Evolutionary conservation across 1,139 yeast species (phyloP).

Genomic region (Geotrichum cucujoidarum): DNA sequence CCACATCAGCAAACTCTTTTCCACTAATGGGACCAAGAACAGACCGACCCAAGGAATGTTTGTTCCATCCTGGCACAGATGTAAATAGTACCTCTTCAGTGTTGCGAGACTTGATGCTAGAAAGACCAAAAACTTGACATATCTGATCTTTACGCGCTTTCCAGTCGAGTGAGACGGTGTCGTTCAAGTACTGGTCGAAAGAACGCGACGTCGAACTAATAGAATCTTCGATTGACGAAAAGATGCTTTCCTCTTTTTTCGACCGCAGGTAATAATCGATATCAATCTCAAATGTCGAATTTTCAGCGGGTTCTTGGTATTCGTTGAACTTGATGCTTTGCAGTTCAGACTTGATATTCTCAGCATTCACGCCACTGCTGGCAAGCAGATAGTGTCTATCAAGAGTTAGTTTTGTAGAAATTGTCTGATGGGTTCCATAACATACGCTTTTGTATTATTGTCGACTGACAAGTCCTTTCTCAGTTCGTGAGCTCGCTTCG

Average conservation of each 20-base stretch:
- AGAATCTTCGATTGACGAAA: slow-evolving; percentile 79
- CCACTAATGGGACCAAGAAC: slow-evolving; percentile 37
- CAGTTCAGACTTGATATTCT: slow-evolving; percentile 68
- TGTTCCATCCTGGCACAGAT: slow-evolving; percentile 30
- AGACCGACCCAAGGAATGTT: slow-evolving; percentile 33
- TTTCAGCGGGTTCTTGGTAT: slow-evolving; percentile 25
- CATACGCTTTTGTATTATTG: slow-evolving; percentile 67
- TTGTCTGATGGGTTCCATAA: too few species aligned
- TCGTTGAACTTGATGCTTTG: slow-evolving; percentile 32
- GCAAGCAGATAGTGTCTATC: slow-evolving; percentile 70
- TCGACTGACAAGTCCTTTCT: slow-evolving; percentile 45
- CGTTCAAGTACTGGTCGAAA: slow-evolving; percentile 71
- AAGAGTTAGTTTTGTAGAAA: too few species aligned
- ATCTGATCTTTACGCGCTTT: slow-evolving; percentile 67
- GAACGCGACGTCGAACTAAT: slow-evolving; percentile 70
- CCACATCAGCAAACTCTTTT: slow-evolving; percentile 33
- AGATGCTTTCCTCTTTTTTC: slow-evolving; percentile 76
- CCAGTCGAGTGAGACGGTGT: slow-evolving; percentile 81
- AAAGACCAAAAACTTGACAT: slow-evolving; percentile 60
- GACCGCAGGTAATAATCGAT: slow-evolving; percentile 43
- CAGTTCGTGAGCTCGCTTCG: slow-evolving; percentile 59
- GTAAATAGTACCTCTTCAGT: slow-evolving; percentile 2
- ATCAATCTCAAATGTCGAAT: slow-evolving; percentile 23
- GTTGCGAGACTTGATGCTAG: slow-evolving; percentile 14
- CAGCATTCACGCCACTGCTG: slow-evolving; percentile 84